Conservation (phyloP, 2,329 filamentous ascomycete genomes). For the Neofusicoccum sp. region DNA sequence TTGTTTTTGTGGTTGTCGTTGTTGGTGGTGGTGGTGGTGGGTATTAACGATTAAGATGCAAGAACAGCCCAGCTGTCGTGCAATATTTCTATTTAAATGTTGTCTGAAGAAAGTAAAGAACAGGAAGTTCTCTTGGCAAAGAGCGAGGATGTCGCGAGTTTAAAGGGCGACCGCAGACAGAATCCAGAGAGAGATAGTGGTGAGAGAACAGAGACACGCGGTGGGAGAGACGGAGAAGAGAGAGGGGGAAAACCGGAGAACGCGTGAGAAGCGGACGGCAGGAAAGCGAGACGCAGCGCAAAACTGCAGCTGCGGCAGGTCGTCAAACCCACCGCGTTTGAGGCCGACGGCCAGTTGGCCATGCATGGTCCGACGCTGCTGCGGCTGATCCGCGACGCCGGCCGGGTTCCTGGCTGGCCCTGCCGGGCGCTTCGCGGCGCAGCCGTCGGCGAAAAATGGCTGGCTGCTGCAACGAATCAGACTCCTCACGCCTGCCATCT, state of each 20-base stretch:
- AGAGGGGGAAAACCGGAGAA: neutral
- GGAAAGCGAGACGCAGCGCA: neutral
- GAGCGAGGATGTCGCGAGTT: neutral
- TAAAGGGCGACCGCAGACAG: neutral
- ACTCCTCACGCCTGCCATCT: neutral
- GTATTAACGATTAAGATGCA: neutral
- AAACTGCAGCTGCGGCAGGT: neutral
- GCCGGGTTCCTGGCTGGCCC: neutral
- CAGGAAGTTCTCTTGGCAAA: neutral
- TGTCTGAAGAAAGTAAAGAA: neutral
- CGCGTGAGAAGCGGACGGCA: neutral
- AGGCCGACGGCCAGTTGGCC: neutral
- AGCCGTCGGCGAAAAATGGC: neutral
- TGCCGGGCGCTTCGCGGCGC: slow-evolving; percentile 1
- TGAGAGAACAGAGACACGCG: neutral
- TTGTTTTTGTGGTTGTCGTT: neutral
- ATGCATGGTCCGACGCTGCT: slow-evolving; percentile 6
- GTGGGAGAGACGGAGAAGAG: neutral
- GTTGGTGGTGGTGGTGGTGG: neutral
- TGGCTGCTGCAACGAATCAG: neutral
- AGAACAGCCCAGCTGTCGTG: slow-evolving; percentile 1
- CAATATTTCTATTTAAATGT: neutral
- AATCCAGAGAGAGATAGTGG: neutral
- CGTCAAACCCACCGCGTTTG: slow-evolving; percentile 1
- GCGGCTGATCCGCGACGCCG: slow-evolving; percentile 2